phyloP scores from a whole-genome alignment of 2,329 filamentous ascomycete genomes.

The Fusarium mundagurra region DNA sequence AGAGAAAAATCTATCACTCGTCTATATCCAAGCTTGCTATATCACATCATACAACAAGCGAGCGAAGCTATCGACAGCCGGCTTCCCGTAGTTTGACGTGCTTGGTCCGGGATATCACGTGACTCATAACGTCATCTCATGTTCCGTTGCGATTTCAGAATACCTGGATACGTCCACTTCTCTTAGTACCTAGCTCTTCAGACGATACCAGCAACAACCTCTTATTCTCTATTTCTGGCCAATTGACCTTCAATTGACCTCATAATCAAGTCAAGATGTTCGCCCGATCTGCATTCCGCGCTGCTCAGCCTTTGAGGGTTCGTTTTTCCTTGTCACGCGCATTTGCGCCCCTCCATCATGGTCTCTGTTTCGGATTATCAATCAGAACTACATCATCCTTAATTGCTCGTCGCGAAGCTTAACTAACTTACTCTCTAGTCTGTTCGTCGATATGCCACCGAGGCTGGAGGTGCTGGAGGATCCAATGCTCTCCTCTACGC shows the following conservation, averaged over 20 bases:
- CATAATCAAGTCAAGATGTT: conserved; percentile 64
- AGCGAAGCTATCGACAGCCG: background rate
- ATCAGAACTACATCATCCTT: conserved; percentile 13
- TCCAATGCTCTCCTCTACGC: conserved; percentile 70
- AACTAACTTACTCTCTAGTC: conserved; percentile 54
- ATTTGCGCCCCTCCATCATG: conserved; percentile 2
- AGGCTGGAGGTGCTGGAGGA: conserved; percentile 60
- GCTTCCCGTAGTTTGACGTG: background rate
- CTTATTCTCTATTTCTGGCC: conserved; percentile 11
- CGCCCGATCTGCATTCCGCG: conserved; percentile 71
- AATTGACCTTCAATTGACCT: conserved; percentile 41
- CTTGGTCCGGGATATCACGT: conserved; percentile 30
- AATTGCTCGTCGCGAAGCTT: background rate
- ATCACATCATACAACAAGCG: background rate
- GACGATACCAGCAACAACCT: conserved; percentile 13
- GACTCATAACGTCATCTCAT: conserved; percentile 33
- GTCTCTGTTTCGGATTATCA: conserved; percentile 10
- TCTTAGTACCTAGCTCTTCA: conserved; percentile 9
- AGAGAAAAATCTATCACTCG: background rate
- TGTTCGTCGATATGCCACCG: conserved; percentile 75
- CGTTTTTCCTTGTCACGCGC: conserved; percentile 41
- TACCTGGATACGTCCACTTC: conserved; percentile 27
- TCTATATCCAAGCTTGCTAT: background rate
- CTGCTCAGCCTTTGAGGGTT: conserved; percentile 73
- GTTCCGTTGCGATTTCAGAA: conserved; percentile 22